Evolutionary conservation across 331 rosid species (phyloP).

Genomic region (Spiraea crenata): DNA sequence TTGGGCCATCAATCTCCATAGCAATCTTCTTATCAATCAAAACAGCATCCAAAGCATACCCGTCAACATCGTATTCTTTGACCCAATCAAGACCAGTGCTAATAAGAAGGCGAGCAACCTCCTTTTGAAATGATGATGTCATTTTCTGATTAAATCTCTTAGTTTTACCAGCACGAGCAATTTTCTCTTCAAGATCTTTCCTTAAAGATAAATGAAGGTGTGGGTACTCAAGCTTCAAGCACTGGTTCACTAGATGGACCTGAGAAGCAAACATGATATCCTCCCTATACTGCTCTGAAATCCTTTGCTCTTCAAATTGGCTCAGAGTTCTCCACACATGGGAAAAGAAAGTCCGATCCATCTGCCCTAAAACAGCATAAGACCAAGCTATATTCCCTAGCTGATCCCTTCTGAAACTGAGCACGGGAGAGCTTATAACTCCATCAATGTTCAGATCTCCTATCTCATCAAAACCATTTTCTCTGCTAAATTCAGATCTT

Average conservation of each 20-base stretch:
- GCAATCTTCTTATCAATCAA: conserved; percentile 72
- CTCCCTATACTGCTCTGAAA: conserved; percentile 78
- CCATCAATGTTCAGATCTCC: conserved; percentile 31
- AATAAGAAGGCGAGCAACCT: conserved; percentile 78
- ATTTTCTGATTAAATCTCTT: conserved; percentile 71
- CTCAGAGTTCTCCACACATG: conserved; percentile 63
- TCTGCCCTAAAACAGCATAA: conserved; percentile 76
- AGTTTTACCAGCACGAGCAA: conserved; percentile 59
- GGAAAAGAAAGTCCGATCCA: conserved; percentile 66
- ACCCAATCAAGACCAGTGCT: conserved; percentile 82
- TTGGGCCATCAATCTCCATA: conserved; percentile 95
- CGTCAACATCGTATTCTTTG: conserved; percentile 66
- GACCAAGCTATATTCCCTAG: conserved; percentile 88
- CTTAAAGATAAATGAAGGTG: conserved; percentile 65
- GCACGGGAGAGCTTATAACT: conserved; percentile 41
- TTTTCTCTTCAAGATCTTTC: conserved; percentile 56
- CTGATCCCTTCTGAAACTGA: conserved; percentile 65
- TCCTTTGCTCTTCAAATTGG: conserved; percentile 68
- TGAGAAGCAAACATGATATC: conserved; percentile 92
- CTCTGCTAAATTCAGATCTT: conserved; percentile 24
- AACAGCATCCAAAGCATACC: conserved; percentile 82
- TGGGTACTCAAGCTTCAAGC: conserved; percentile 83
- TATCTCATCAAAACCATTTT: conserved; percentile 23
- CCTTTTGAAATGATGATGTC: conserved; percentile 80
- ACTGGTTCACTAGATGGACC: conserved; percentile 73